A percentile compares a stretch with the other conserved stretches of the same genome.
Evolutionary conservation across 1,284 basidiomycete genomes (phyloP).

Genomic region (Spongiforma sp.): DNA sequence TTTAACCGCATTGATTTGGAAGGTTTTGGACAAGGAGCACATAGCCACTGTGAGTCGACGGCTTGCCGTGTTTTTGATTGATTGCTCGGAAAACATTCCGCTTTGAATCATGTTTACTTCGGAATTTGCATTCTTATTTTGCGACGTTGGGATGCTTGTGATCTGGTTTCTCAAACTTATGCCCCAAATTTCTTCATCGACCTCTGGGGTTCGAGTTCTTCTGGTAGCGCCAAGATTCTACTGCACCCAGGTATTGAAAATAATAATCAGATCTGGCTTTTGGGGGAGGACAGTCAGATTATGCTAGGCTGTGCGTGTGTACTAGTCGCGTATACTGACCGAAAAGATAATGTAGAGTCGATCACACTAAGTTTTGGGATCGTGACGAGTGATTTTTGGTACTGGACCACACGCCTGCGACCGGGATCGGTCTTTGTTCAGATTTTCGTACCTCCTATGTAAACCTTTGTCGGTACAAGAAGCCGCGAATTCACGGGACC

Average conservation of each 20-base stretch:
- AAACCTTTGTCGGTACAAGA: no score
- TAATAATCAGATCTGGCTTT: not conserved
- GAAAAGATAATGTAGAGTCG: no score
- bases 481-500: no score
- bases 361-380: no score
- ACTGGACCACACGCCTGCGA: no score
- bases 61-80: not conserved
- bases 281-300: not conserved
- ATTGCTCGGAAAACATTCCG: not conserved
- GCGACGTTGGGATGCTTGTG: not conserved
- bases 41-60: not conserved
- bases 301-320: no score
- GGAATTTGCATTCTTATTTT: not conserved
- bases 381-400: no score
- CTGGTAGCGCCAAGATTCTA: not conserved
- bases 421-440: no score
- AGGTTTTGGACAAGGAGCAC: not conserved
- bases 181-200: not conserved
- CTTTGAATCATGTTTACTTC: no score
- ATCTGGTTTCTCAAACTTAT: not conserved
- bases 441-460: no score
- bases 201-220: not conserved
- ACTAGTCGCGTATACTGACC: no score
- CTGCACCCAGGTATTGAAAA: not conserved
- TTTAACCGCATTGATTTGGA: not conserved